Evolutionary conservation across 2,329 filamentous ascomycete species (phyloP).

Genomic region (Ascochyta rabiei): DNA sequence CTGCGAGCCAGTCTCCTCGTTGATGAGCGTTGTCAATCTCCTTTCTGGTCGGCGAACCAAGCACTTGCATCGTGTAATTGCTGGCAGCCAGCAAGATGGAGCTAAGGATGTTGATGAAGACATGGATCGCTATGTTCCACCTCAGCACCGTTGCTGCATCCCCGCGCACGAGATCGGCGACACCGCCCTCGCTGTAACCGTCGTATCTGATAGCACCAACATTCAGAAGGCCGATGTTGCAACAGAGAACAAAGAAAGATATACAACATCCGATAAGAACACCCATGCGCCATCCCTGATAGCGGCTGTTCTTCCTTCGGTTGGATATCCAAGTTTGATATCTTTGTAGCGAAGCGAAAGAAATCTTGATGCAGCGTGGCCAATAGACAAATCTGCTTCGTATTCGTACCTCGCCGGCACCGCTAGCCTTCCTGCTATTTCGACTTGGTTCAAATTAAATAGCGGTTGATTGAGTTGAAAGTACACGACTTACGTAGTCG

Average conservation of each 20-base stretch:
- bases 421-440: no score
- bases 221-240: conserved; percentile 18
- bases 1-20: conserved; percentile 46
- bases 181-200: neutral
- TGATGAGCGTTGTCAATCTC: conserved; percentile 32
- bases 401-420: no score
- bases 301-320: no score
- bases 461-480: no score
- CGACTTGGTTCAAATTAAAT: no score
- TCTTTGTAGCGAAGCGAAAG: no score
- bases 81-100: conserved; percentile 27
- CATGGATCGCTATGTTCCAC: conserved; percentile 44
- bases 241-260: conserved; percentile 19
- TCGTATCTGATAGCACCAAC: neutral
- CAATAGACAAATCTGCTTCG: no score
- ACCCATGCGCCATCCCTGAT: conserved; percentile 30
- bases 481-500: no score
- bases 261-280: conserved; percentile 21
- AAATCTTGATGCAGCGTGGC: no score
- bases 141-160: neutral
- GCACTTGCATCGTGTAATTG: conserved; percentile 37
- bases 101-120: conserved; percentile 57
- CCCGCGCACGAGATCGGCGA: neutral
- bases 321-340: no score
- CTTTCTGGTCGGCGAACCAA: conserved; percentile 27